Base-by-base conservation (phyloP, 2,329 filamentous ascomycete species). In the Sclerotinia nivalis region DNA sequence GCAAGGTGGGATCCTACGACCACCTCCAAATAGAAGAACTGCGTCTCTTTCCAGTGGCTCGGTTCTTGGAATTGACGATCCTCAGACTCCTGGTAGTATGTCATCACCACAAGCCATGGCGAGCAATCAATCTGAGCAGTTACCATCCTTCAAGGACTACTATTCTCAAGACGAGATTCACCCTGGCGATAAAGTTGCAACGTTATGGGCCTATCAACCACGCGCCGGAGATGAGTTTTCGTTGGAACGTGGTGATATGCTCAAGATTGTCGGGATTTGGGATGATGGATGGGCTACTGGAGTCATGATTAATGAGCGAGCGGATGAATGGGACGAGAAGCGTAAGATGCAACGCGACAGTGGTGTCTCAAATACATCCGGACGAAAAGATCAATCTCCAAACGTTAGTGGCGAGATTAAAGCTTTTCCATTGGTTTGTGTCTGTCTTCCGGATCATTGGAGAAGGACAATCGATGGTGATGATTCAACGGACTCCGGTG, bases 211-310 rank as follows among this genome's bases (percentile, higher is more conserved):
- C 2, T 99, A 99, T 80, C 93, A 97, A 76, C 95, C 96, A 47
- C 91, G 96, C 47, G 96, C 96, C 6, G 88, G 89, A 43, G 96
- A 99, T 77, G 96, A 99, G 78, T 98, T 98, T 78, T 86, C 93
- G 52, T 84, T 99, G 50, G 96, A 98, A 77, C 89, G 96, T 70
- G 96, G 96, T 68, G 96, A 99, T 78, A 97, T 99, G 94, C 86
- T 99, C 77, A 98, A 97, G 82, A 90, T 99, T 20, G 91, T 98
- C 45, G 96, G 96, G 72, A 99, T 99, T 74, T 99, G 96, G 96
- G 96, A 99, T 77, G 96, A 99, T 79, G 96, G 96, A 60, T 99
- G 96, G 96, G 96, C 96, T 15, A 99, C 96, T 1, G 96, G 96
- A 76, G 87, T 97, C 69, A 86, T 96, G 78, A 83, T 97, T 69